phyloP scores from a whole-genome alignment of 225 moss, liverwort and hornwort species.

The Sphagnum contortum region DNA sequence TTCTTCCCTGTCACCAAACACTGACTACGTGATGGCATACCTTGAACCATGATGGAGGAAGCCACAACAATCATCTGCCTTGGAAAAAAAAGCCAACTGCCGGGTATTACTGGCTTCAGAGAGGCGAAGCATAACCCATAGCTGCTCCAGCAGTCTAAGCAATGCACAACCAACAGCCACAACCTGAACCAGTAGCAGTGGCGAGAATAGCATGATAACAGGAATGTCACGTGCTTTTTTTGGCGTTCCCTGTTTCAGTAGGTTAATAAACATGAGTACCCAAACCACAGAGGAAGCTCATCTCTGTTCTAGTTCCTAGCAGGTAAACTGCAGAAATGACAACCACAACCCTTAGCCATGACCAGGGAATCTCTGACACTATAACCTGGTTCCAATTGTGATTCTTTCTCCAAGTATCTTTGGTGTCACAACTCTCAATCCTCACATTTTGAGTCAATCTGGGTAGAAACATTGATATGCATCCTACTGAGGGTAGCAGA shows the following conservation, averaged over 20 bases:
- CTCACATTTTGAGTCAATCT: too few species aligned
- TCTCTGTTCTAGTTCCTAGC: neutral
- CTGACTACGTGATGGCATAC: slow-evolving; percentile 12
- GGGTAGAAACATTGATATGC: too few species aligned
- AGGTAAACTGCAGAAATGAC: too few species aligned
- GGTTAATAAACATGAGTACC: neutral
- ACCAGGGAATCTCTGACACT: too few species aligned
- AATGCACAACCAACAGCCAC: slow-evolving; percentile 71
- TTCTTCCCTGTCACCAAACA: neutral
- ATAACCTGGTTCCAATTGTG: too few species aligned
- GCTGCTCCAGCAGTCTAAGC: slow-evolving; percentile 62
- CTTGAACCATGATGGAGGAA: slow-evolving; percentile 96
- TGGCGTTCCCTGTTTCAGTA: slow-evolving; percentile 67
- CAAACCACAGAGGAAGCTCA: neutral
- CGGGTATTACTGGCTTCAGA: slow-evolving; percentile 57
- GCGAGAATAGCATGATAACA: slow-evolving; percentile 62
- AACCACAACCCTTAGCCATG: too few species aligned
- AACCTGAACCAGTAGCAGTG: slow-evolving; percentile 77
- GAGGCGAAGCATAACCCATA: slow-evolving; percentile 74
- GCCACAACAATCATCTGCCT: slow-evolving; percentile 84
- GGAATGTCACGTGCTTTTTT: slow-evolving; percentile 72
- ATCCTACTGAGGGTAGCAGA: too few species aligned
- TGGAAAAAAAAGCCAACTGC: slow-evolving; percentile 59
- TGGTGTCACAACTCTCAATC: too few species aligned
- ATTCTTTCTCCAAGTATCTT: too few species aligned